Percentiles rank a stretch among this genome's conserved stretches.
phyloP scores from a whole-genome alignment of 108 stramenopile species.

The Mediolabrus comicus region DNA sequence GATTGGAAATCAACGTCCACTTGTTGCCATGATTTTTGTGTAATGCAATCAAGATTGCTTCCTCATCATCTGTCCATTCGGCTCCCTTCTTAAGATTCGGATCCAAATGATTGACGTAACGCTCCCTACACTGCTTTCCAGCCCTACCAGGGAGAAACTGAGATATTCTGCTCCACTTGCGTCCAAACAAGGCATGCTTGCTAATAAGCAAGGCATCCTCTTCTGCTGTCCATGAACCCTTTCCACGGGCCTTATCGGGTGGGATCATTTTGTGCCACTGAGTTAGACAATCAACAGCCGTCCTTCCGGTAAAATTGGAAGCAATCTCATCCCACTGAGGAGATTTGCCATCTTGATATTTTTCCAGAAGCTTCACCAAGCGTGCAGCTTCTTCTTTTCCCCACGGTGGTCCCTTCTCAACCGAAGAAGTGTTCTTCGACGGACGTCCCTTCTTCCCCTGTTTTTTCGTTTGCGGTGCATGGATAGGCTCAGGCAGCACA shows the following conservation, averaged over 20 bases:
- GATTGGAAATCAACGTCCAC: slow-evolving; percentile 90
- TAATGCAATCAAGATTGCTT: slow-evolving; percentile 82
- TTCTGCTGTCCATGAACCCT: slow-evolving; percentile 82
- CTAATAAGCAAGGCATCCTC: slow-evolving; percentile 70
- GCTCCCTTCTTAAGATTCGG: slow-evolving; percentile 88
- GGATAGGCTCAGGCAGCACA: not conserved
- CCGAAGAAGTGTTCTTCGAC: not conserved
- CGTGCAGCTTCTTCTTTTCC: not conserved
- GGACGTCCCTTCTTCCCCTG: slow-evolving; percentile 3
- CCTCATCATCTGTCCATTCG: slow-evolving; percentile 95
- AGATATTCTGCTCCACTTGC: slow-evolving; percentile 95
- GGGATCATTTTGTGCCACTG: slow-evolving; percentile 72
- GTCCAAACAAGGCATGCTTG: slow-evolving; percentile 65
- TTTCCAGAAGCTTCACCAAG: not conserved
- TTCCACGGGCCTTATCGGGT: slow-evolving; percentile 77
- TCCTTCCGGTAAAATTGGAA: slow-evolving; percentile 57
- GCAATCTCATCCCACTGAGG: slow-evolving; percentile 81
- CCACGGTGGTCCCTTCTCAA: not conserved
- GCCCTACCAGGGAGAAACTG: slow-evolving; percentile 91
- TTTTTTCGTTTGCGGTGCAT: not conserved
- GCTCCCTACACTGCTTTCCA: slow-evolving; percentile 99
- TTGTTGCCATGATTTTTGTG: slow-evolving; percentile 86
- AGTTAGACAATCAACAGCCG: slow-evolving; percentile 76
- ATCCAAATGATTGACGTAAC: slow-evolving; percentile 95
- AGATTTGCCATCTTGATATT: slow-evolving; percentile 33